Evolutionary conservation across 495 filamentous ascomycete genomes (phyloP).

Genomic region (Cairneyella variabilis): DNA sequence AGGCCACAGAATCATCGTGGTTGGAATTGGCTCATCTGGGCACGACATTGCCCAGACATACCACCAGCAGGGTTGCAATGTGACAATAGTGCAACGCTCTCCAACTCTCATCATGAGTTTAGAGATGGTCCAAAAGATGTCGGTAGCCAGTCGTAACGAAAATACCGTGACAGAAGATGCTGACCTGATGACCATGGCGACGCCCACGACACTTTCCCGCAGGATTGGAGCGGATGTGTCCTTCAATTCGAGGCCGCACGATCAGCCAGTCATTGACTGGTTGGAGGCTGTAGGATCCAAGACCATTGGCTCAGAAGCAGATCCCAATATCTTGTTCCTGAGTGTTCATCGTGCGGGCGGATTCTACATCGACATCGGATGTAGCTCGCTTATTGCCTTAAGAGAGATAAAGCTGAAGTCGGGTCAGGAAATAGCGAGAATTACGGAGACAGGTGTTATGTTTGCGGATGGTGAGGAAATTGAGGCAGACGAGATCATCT

Average conservation of each 20-base stretch:
- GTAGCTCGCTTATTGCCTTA: conserved; percentile 52
- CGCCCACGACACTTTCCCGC: conserved; percentile 52
- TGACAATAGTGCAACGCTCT: background rate
- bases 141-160: no score
- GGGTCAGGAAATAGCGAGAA: no score
- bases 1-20: background rate
- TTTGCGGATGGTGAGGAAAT: conserved; percentile 54
- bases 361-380: conserved; percentile 61
- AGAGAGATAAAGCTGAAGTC: conserved; percentile 55
- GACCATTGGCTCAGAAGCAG: conserved; percentile 33
- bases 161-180: no score
- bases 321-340: conserved; percentile 59
- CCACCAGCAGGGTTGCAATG: conserved; percentile 41
- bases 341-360: conserved; percentile 60
- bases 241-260: conserved; percentile 31
- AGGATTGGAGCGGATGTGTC: conserved; percentile 64
- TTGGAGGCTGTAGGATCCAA: background rate
- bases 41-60: conserved; percentile 39
- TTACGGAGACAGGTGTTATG: conserved; percentile 36
- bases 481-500: conserved; percentile 58
- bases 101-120: conserved; percentile 10
- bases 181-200: conserved; percentile 44
- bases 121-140: no score
- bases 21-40: background rate
- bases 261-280: background rate